These are phyloP conservation scores for Brettanomyces anomalus DNA, from an alignment of 805 yeast genomes.

Conservation along the genomic window DNA sequence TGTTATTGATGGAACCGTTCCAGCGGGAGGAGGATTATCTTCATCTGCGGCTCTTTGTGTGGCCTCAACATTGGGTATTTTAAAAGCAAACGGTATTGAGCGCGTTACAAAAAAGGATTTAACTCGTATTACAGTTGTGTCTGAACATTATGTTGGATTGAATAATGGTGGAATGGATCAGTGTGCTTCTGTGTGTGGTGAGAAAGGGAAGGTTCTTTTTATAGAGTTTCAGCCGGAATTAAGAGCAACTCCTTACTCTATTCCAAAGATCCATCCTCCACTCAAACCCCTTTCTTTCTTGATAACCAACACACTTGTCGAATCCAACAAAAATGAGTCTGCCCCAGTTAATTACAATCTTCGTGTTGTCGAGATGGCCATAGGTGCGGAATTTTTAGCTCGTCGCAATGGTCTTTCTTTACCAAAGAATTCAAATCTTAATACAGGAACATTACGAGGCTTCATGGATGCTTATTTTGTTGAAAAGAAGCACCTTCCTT, in stretches of 20 bases:
- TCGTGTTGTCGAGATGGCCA: constrained; percentile 1
- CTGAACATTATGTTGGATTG: constrained; percentile 2
- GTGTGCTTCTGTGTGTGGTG: constrained; percentile 2
- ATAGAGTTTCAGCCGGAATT: constrained; percentile 1
- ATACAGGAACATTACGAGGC: constrained; percentile 1
- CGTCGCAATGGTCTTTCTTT: background rate
- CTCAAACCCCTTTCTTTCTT: background rate
- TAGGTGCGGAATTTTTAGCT: background rate
- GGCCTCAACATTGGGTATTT: background rate
- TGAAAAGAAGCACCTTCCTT: background rate
- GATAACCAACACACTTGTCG: background rate
- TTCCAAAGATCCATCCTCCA: background rate
- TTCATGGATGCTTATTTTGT: constrained; percentile 2
- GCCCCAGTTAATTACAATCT: constrained; percentile 2
- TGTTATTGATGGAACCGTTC: constrained; percentile 1
- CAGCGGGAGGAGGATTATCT: constrained; percentile 1
- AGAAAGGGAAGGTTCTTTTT: constrained; percentile 1
- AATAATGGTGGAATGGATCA: constrained; percentile 2
- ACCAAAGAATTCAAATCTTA: background rate
- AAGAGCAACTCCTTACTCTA: constrained; percentile 1
- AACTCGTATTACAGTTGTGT: constrained; percentile 1
- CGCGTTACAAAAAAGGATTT: background rate
- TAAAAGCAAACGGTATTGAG: background rate
- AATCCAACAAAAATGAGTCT: background rate
- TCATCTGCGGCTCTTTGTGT: constrained; percentile 2